Conservation (phyloP, 352 stramenopile species). For the Blastocystis sp. region DNA sequence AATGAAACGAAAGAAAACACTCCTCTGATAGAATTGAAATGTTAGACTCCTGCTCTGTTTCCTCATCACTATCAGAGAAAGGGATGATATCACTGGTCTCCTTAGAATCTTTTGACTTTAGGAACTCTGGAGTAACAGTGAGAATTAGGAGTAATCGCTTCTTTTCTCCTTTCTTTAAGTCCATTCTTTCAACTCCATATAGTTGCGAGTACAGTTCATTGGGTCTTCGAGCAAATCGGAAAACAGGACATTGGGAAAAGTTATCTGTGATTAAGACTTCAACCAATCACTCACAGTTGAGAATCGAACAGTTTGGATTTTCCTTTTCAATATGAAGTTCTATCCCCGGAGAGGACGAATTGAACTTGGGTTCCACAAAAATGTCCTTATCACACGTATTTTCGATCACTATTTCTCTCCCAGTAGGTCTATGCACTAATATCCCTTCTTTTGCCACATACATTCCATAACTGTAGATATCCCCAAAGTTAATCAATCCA, state of each 20-base stretch:
- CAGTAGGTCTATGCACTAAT: not conserved
- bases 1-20: slow-evolving; percentile 8
- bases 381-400: slow-evolving; percentile 15
- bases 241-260: slow-evolving; percentile 30
- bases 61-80: not conserved
- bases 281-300: not conserved
- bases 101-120: not conserved
- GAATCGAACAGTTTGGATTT: slow-evolving; percentile 4
- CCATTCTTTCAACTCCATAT: slow-evolving; percentile 1
- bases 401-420: slow-evolving; percentile 19
- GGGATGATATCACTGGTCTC: not conserved
- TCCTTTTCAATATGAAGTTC: slow-evolving; percentile 54
- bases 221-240: slow-evolving; percentile 29
- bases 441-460: not conserved
- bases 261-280: not conserved
- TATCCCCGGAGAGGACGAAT: not conserved
- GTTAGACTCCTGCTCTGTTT: not conserved
- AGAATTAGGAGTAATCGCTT: not conserved
- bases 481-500: slow-evolving; percentile 16
- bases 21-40: not conserved
- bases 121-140: slow-evolving; percentile 8
- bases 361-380: slow-evolving; percentile 18
- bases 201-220: slow-evolving; percentile 45
- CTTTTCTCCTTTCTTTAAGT: slow-evolving; percentile 18
- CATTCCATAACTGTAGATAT: slow-evolving; percentile 43